Conservation (phyloP, 768 basidiomycete genomes). For the Lactarius tabidus region DNA sequence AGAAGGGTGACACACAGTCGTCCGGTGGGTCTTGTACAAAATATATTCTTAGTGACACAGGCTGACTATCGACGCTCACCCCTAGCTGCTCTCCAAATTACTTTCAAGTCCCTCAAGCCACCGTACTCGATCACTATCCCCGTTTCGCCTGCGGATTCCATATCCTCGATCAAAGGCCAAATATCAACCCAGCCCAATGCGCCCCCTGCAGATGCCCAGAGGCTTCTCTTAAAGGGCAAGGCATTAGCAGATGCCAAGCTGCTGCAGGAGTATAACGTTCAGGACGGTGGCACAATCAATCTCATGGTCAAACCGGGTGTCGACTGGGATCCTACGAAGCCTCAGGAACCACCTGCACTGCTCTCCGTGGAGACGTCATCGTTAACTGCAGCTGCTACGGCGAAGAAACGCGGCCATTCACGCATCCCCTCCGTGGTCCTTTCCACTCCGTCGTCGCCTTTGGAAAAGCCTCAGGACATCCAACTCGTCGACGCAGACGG, state of each 20-base stretch:
- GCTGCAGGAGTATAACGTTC: slow-evolving; percentile 83
- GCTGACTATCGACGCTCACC: slow-evolving; percentile 8
- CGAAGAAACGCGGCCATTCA: slow-evolving; percentile 44
- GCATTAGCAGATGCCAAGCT: slow-evolving; percentile 86
- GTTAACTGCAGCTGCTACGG: slow-evolving; percentile 23
- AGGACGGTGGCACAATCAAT: slow-evolving; percentile 77
- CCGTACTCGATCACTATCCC: slow-evolving; percentile 67
- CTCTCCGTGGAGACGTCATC: slow-evolving; percentile 11
- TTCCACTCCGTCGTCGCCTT: slow-evolving; percentile 59
- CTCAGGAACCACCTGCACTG: slow-evolving; percentile 30
- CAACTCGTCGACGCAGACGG: slow-evolving; percentile 64
- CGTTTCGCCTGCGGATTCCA: slow-evolving; percentile 77
- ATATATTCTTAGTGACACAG: background rate
- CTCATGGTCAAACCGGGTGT: slow-evolving; percentile 80
- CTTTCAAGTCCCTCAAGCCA: slow-evolving; percentile 92
- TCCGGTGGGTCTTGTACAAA: slow-evolving; percentile 29
- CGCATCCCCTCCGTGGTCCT: slow-evolving; percentile 77
- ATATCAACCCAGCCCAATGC: slow-evolving; percentile 64
- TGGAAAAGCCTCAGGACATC: slow-evolving; percentile 51
- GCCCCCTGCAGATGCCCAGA: slow-evolving; percentile 75
- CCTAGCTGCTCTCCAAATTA: slow-evolving; percentile 54
- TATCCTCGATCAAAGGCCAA: slow-evolving; percentile 72
- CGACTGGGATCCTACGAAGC: slow-evolving; percentile 54
- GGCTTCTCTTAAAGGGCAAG: slow-evolving; percentile 92
- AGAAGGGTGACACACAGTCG: slow-evolving; percentile 31